phyloP scores from a whole-genome alignment of 495 filamentous ascomycete species.

The Parachaetomium inaequale region DNA sequence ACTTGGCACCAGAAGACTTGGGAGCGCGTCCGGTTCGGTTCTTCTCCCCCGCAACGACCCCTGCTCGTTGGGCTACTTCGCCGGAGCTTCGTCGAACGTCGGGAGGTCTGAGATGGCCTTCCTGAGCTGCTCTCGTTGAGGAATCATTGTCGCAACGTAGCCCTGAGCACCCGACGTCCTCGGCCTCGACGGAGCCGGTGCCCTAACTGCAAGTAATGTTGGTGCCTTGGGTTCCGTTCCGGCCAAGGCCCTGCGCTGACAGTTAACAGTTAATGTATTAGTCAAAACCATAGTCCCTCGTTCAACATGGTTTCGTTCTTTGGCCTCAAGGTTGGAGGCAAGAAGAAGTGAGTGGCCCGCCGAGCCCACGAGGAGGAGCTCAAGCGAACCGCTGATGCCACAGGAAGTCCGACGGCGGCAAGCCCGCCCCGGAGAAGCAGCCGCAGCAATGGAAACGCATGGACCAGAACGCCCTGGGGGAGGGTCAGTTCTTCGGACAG shows the following conservation, averaged over 20 bases:
- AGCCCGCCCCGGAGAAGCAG: conserved; percentile 20
- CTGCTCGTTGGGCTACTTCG: background rate
- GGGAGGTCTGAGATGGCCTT: conserved; percentile 7
- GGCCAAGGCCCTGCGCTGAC: background rate
- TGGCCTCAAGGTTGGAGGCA: conserved; percentile 46
- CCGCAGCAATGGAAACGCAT: conserved; percentile 28
- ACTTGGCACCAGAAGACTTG: background rate
- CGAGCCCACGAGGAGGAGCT: background rate
- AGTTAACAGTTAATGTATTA: conserved; percentile 24
- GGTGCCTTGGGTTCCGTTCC: background rate
- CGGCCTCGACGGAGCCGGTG: background rate
- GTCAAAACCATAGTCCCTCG: conserved; percentile 15
- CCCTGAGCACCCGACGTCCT: background rate
- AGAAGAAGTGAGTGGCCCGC: conserved; percentile 45
- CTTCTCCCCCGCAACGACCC: background rate
- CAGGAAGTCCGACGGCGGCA: conserved; percentile 37
- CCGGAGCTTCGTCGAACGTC: background rate
- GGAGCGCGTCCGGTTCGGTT: background rate
- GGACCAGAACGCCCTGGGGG: conserved; percentile 33
- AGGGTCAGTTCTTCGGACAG: conserved; percentile 30
- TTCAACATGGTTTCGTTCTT: conserved; percentile 50
- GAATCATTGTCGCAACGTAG: background rate
- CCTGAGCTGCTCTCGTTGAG: background rate
- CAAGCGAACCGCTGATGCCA: conserved; percentile 22
- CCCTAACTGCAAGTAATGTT: background rate